Conservation (phyloP, 371 early-diverging fungal species). For the Zychaea mexicana region DNA sequence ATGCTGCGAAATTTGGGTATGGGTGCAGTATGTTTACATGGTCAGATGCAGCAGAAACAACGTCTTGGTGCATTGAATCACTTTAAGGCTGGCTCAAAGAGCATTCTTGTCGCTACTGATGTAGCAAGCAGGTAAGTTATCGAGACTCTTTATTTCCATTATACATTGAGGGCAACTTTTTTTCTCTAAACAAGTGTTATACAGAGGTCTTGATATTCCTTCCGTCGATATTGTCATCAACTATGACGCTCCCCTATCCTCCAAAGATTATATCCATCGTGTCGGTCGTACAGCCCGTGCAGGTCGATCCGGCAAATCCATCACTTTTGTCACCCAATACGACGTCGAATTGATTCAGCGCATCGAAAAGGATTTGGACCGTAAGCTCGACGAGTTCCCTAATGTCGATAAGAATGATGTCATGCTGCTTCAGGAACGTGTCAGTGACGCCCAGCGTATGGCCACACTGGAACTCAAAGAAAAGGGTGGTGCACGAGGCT, state of each 20-base stretch:
- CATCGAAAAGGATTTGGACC: constrained; percentile 88
- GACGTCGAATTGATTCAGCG: constrained; percentile 94
- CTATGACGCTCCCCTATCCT: constrained; percentile 94
- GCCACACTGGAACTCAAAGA: constrained; percentile 77
- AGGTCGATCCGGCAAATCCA: constrained; percentile 89
- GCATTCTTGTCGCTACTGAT: constrained; percentile 96
- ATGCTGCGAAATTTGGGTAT: constrained; percentile 91
- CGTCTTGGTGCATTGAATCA: constrained; percentile 90
- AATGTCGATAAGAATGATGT: constrained; percentile 78
- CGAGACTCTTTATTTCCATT: neutral
- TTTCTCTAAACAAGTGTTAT: neutral
- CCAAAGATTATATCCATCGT: constrained; percentile 97
- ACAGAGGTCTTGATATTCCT: constrained; percentile 97
- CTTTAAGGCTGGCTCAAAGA: constrained; percentile 87
- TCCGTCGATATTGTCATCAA: constrained; percentile 94
- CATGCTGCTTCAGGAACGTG: constrained; percentile 91
- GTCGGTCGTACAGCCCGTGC: constrained; percentile 98
- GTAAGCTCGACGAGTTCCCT: constrained; percentile 86
- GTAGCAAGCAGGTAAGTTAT: constrained; percentile 78
- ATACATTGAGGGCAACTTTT: neutral
- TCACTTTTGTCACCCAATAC: constrained; percentile 98
- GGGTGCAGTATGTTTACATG: constrained; percentile 92
- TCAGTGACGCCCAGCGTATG: constrained; percentile 86
- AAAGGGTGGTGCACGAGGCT: constrained; percentile 54
- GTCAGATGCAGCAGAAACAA: constrained; percentile 90